These are phyloP conservation scores for Phytophthora pinifolia DNA, from an alignment of 352 stramenopile species.

Conservation along the genomic window DNA sequence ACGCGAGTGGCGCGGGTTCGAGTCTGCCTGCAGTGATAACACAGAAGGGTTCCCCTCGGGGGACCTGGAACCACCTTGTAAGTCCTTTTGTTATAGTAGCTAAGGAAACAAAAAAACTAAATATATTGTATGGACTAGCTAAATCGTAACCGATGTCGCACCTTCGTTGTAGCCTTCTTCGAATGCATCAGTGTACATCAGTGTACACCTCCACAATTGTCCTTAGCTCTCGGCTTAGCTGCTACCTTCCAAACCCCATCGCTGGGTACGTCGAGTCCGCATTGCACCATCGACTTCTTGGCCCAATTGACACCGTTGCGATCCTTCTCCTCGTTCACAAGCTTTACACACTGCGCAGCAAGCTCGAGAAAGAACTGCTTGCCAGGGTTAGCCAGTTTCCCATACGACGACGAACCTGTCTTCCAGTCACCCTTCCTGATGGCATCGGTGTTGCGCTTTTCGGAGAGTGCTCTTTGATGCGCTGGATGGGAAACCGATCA, in stretches of 20 bases:
- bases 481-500: conserved; percentile 2
- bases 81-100: conserved; percentile 8
- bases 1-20: no score
- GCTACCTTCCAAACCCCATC: conserved; percentile 9
- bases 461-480: conserved; percentile 4
- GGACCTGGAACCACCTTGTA: conserved; percentile 9
- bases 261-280: conserved; percentile 1
- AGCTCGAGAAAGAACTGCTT: conserved; percentile 15
- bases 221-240: conserved; percentile 4
- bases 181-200: conserved; percentile 6
- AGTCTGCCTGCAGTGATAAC: conserved; percentile 8
- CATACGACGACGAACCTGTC: background rate
- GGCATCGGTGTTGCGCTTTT: conserved; percentile 10
- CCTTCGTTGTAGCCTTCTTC: conserved; percentile 1
- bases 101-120: background rate
- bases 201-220: background rate
- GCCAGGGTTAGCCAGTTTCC: conserved; percentile 6
- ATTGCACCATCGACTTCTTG: conserved; percentile 13
- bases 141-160: background rate
- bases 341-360: conserved; percentile 7
- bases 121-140: no score
- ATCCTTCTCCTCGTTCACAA: conserved; percentile 12
- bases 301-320: conserved; percentile 9
- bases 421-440: conserved; percentile 14
- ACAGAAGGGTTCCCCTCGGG: conserved; percentile 3